Evolutionary conservation across 805 yeast genomes (phyloP), one percentile per base, ranked within the genome.

Genomic region (Isabelozyma heimii): DNA sequence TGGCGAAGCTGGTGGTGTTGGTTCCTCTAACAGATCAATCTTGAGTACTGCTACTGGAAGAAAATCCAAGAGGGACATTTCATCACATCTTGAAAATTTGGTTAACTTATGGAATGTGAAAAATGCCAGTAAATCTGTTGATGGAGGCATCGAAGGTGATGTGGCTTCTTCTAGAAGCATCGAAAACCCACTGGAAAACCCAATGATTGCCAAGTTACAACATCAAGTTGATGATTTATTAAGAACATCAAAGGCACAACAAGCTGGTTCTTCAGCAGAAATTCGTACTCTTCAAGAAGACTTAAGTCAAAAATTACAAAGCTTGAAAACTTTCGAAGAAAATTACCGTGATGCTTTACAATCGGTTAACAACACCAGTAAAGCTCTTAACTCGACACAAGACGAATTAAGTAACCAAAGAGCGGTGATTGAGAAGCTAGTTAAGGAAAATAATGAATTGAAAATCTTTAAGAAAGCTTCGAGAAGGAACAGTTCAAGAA

Each of bases 301-400:
- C 27, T 60, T 69, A 52, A 60, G 55, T 16, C 58, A 57, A n/a
- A 74, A 63, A 47, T 47, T 63, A 45, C 46, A 52, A 5, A 56
- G 65, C 24, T 58, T 75, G 48, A 66, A 63, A 48, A 50, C 70
- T 28, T 66, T 79, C 45, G 92, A 89, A 65, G 79, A 72, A 6
- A 85, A 86, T 59, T 89, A 88, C 68, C 80, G 80, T 53, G 83
- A 84, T 57, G 87, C 94, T 0, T 66, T 88, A 47, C 83, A 81
- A 52, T 82, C 89, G 20, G 85, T 89, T 30, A 82, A 81, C 56
- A 89, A 84, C 62, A 84, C 92, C 12, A 84, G 86, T 48, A 81
- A 79, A 52, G 96, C 97, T 0, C 75, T 91, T 47, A 81, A 81
- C 43, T 60, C 84, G 54, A 85, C 92, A 8, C 90, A 90, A 58